These are phyloP conservation scores for Eucalyptus rudis DNA, from an alignment of 345 rosid species.

Conservation along the genomic window DNA sequence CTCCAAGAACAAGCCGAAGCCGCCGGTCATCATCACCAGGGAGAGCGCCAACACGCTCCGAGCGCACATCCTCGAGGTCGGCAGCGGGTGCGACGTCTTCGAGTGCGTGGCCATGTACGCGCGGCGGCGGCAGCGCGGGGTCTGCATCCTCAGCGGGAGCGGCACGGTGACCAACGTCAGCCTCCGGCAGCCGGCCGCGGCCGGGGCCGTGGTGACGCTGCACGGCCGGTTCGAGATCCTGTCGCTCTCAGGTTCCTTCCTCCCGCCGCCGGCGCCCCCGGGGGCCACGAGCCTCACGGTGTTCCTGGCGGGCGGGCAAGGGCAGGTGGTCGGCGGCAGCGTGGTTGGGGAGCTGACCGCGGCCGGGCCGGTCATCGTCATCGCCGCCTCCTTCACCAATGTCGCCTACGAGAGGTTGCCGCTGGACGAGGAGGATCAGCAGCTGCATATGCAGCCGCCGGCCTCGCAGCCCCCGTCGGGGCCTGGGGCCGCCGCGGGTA, in stretches of 20 bases:
- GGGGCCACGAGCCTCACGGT: slow-evolving; percentile 89
- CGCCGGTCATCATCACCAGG: slow-evolving; percentile 85
- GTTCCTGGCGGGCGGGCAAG: slow-evolving; percentile 80
- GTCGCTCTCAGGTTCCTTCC: slow-evolving; percentile 79
- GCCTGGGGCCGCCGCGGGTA: slow-evolving; percentile 11
- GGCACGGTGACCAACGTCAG: slow-evolving; percentile 90
- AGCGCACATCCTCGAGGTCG: slow-evolving; percentile 94
- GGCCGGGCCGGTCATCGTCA: slow-evolving; percentile 89
- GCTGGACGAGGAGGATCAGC: slow-evolving; percentile 69
- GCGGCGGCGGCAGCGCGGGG: slow-evolving; percentile 79
- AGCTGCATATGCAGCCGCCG: slow-evolving; percentile 45
- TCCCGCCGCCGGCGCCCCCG: slow-evolving; percentile 96
- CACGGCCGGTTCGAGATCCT: slow-evolving; percentile 93
- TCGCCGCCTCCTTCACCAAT: slow-evolving; percentile 86
- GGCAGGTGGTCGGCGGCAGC: slow-evolving; percentile 91
- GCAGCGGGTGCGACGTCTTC: slow-evolving; percentile 81
- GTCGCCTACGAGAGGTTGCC: slow-evolving; percentile 94
- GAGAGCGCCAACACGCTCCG: slow-evolving; percentile 96
- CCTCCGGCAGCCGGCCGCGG: slow-evolving; percentile 80
- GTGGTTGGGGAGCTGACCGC: slow-evolving; percentile 91
- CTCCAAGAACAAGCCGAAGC: slow-evolving; percentile 85
- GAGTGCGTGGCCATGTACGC: slow-evolving; percentile 88
- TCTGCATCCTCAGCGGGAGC: slow-evolving; percentile 75
- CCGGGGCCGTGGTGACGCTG: slow-evolving; percentile 65
- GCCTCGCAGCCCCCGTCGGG: slow-evolving; percentile 7